Evolutionary conservation across 176 grass and related monocot genomes (phyloP), one percentile per base, ranked within the genome.

Genomic region (Eragrostis nindensis): DNA sequence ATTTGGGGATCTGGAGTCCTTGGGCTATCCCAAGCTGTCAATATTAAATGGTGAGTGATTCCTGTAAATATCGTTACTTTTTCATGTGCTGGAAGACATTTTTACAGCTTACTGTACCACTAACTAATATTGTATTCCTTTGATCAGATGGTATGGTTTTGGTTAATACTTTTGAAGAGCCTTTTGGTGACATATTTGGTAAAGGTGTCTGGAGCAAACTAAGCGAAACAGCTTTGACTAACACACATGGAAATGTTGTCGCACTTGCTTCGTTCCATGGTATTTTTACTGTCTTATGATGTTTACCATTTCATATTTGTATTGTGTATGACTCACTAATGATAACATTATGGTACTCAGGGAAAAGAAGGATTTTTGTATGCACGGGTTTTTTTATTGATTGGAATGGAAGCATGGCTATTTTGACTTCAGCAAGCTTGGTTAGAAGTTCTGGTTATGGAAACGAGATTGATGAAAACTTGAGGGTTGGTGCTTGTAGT

Each of bases 231-330:
- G 59, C 4, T 64, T 63, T 43, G 47, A 21, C 75, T 48, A 47
- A 19, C 43, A 64, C 64, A 36, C 0, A 3, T 9, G 17, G 25
- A 0, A 32, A 15, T 43, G 42, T 64, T 2, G 42, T 77, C 0
- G 59, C 75, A 64, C 25, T 77, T 8, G 43, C 75, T 64, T 77
- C 75, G 32, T 77, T 63, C 17, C 62, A 63, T 30, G 57, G 74
- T 77, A 8, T 29, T 62, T 45, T 73, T 76, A n/a, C 40, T 47
- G 42, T 77, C 30, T 3, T 21, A 12, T 25, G n/a, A n/a, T 8
- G 10, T 32, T 36, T 64, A 71, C 25, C 11, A 17, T 49, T 18
- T 27, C 11, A 45, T 46, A 45, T 62, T 62, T 62, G 15, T 45
- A 27, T 27, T 62, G 44, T 9, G 2, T 62, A 26, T 13, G 22